A percentile compares a stretch with the other conserved stretches of the same genome.
Evolutionary conservation across 2,329 filamentous ascomycete genomes (phyloP).

Genomic region (Hypocrella siamensis): DNA sequence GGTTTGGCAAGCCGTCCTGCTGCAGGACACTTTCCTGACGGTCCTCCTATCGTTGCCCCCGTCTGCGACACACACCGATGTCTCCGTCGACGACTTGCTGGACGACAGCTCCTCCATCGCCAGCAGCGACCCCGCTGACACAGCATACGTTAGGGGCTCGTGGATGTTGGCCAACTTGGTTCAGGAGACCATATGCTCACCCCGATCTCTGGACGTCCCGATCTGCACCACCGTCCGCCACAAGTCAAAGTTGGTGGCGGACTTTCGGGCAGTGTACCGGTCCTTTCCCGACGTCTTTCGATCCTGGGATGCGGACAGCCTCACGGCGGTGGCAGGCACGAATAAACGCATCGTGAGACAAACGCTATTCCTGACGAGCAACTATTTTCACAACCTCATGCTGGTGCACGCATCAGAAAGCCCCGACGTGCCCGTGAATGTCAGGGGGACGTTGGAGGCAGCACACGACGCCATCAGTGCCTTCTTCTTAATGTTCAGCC

Average conservation of each 20-base stretch:
- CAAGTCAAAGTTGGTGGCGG: constrained; percentile 52
- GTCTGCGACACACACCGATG: constrained; percentile 64
- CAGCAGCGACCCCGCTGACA: constrained; percentile 47
- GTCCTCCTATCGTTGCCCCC: constrained; percentile 65
- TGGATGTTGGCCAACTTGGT: constrained; percentile 69
- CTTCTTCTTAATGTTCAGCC: constrained; percentile 57
- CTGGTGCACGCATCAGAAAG: constrained; percentile 59
- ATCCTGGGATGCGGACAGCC: constrained; percentile 45
- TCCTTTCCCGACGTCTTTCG: constrained; percentile 58
- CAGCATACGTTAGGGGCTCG: constrained; percentile 57
- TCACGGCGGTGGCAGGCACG: constrained; percentile 37
- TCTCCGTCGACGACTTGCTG: constrained; percentile 55
- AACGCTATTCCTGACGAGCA: constrained; percentile 64
- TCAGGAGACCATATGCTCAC: constrained; percentile 60
- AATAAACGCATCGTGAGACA: constrained; percentile 57
- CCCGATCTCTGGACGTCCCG: constrained; percentile 56
- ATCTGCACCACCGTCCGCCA: constrained; percentile 53
- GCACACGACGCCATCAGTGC: constrained; percentile 59
- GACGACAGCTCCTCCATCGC: constrained; percentile 46
- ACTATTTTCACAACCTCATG: constrained; percentile 75
- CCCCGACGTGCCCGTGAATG: constrained; percentile 45
- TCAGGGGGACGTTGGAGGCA: constrained; percentile 55
- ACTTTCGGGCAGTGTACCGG: constrained; percentile 57
- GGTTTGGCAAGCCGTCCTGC: constrained; percentile 66
- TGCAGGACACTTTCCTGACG: constrained; percentile 71